Conservation (phyloP, 768 basidiomycete genomes). For the Nevesoporus exiguus region DNA sequence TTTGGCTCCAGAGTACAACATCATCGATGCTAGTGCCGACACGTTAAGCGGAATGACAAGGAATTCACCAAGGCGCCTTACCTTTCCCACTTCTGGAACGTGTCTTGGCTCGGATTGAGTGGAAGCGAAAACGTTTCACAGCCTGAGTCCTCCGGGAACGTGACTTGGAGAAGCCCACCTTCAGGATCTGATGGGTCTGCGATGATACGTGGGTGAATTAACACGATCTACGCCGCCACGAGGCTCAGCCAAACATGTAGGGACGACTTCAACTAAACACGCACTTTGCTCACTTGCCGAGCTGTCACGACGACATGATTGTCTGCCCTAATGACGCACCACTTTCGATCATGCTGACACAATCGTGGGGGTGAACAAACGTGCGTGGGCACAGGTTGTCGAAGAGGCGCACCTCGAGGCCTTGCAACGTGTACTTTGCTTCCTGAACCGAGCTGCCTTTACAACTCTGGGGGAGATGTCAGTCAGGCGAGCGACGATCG, state of each 20-base stretch:
- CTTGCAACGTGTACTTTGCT: slow-evolving; percentile 55
- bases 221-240: slow-evolving; percentile 50
- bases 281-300: slow-evolving; percentile 57
- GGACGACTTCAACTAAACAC: background rate
- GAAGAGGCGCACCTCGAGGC: slow-evolving; percentile 53
- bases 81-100: slow-evolving; percentile 54
- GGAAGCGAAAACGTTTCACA: slow-evolving; percentile 59
- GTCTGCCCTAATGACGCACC: slow-evolving; percentile 62
- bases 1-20: slow-evolving; percentile 46
- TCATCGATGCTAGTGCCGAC: slow-evolving; percentile 45
- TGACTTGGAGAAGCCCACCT: slow-evolving; percentile 49
- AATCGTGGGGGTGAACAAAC: background rate
- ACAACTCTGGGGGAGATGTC: slow-evolving; percentile 54
- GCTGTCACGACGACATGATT: slow-evolving; percentile 62
- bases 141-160: slow-evolving; percentile 57
- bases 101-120: slow-evolving; percentile 48
- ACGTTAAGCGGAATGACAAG: background rate
- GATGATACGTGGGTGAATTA: slow-evolving; percentile 57
- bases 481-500: background rate
- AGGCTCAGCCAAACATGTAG: background rate
- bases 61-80: slow-evolving; percentile 30
- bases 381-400: background rate
- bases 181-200: slow-evolving; percentile 42
- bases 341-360: slow-evolving; percentile 65
- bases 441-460: slow-evolving; percentile 58